Percentiles rank a stretch among this genome's conserved stretches.
phyloP scores from a whole-genome alignment of 2,329 filamentous ascomycete genomes.

The Fusarium equiseti region DNA sequence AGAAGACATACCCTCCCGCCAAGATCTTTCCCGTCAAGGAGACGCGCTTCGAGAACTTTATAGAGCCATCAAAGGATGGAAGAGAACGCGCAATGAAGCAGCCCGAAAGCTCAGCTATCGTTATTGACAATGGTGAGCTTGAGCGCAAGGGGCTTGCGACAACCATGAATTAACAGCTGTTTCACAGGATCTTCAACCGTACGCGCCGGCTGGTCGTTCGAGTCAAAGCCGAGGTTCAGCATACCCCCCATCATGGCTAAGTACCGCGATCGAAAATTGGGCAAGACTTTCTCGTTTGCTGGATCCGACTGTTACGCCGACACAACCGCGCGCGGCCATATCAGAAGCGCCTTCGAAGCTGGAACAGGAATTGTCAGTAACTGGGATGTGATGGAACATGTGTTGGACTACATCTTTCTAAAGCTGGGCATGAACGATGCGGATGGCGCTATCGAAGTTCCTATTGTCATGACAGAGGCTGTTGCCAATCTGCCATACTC shows the following conservation, averaged over 20 bases:
- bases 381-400: slow-evolving; percentile 97
- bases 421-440: slow-evolving; percentile 88
- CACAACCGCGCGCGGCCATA: slow-evolving; percentile 89
- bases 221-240: slow-evolving; percentile 80
- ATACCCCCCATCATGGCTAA: slow-evolving; percentile 93
- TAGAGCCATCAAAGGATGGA: slow-evolving; percentile 71
- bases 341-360: slow-evolving; percentile 90
- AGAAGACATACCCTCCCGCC: slow-evolving; percentile 64
- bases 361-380: slow-evolving; percentile 94
- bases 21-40: slow-evolving; percentile 73
- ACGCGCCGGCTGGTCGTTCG: slow-evolving; percentile 96
- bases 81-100: slow-evolving; percentile 75
- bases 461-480: slow-evolving; percentile 95
- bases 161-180: slow-evolving; percentile 36
- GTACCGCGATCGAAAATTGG: slow-evolving; percentile 93
- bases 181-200: slow-evolving; percentile 82
- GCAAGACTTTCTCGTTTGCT: slow-evolving; percentile 91
- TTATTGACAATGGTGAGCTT: slow-evolving; percentile 92
- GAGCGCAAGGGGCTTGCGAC: slow-evolving; percentile 21
- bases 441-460: slow-evolving; percentile 81
- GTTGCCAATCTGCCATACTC: slow-evolving; percentile 92
- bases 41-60: slow-evolving; percentile 68
- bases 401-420: slow-evolving; percentile 93
- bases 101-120: slow-evolving; percentile 77
- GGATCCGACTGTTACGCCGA: slow-evolving; percentile 95